Conservation (phyloP, 2,329 filamentous ascomycete genomes). For the Sporothrix dimorphospora region DNA sequence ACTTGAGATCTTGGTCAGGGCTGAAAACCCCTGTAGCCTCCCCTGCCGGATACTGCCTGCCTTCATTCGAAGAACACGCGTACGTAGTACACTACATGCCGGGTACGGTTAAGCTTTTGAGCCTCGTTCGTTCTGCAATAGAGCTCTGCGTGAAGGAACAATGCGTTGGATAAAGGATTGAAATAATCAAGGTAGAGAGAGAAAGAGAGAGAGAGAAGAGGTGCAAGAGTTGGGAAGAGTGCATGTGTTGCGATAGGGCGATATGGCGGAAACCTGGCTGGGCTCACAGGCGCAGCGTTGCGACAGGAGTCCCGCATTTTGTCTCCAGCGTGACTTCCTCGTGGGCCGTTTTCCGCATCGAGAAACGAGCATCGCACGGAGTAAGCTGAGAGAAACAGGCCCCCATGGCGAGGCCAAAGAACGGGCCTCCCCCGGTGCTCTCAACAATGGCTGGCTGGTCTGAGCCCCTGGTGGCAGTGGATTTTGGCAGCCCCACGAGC, state of each 20-base stretch:
- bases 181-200: not conserved
- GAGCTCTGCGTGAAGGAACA: not conserved
- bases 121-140: not conserved
- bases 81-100: constrained; percentile 12
- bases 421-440: constrained; percentile 27
- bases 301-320: constrained; percentile 3
- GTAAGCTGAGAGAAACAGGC: constrained; percentile 16
- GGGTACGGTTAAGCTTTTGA: constrained; percentile 6
- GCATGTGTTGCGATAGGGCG: not conserved
- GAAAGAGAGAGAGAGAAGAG: not conserved
- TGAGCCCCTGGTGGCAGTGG: constrained; percentile 20
- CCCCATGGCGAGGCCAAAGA: constrained; percentile 25
- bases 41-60: not conserved
- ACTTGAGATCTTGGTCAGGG: not conserved
- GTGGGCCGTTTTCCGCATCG: not conserved
- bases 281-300: not conserved
- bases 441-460: constrained; percentile 15
- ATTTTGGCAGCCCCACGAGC: constrained; percentile 27
- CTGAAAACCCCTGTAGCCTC: not conserved
- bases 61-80: not conserved
- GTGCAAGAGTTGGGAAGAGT: not conserved
- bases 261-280: not conserved
- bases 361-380: constrained; percentile 13
- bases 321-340: not conserved
- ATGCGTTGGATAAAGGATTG: not conserved